These are phyloP conservation scores for Aureobasidium subglaciale DNA, from an alignment of 2,329 filamentous ascomycete genomes.

Conservation along the genomic window DNA sequence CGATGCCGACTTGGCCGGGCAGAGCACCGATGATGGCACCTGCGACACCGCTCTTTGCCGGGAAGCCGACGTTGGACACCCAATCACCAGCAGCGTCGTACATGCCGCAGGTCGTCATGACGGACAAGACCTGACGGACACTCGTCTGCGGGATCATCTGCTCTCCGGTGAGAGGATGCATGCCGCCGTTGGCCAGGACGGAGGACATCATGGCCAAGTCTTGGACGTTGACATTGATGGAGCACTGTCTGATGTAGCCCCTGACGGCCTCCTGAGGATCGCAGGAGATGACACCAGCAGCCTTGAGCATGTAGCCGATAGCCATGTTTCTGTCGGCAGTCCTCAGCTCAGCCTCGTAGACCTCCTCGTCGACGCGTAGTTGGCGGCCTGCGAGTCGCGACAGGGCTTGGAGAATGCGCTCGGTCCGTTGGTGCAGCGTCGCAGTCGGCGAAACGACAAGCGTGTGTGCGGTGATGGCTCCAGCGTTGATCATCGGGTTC, in stretches of 20 bases:
- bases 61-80: conserved; percentile 35
- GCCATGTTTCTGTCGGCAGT: conserved; percentile 26
- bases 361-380: conserved; percentile 33
- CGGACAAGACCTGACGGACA: conserved; percentile 35
- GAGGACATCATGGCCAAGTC: conserved; percentile 37
- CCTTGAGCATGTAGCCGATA: conserved; percentile 37
- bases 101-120: conserved; percentile 40
- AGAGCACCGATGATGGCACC: conserved; percentile 21
- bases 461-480: conserved; percentile 22
- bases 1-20: conserved; percentile 21
- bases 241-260: conserved; percentile 36
- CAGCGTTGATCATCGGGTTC: conserved; percentile 23
- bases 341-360: conserved; percentile 34
- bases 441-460: conserved; percentile 21
- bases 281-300: conserved; percentile 32
- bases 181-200: conserved; percentile 33
- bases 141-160: conserved; percentile 31
- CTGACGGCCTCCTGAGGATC: conserved; percentile 31
- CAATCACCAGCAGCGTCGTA: conserved; percentile 37
- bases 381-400: conserved; percentile 32
- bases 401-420: conserved; percentile 31
- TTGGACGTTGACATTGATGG: conserved; percentile 37
- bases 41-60: conserved; percentile 32
- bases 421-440: conserved; percentile 31
- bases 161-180: conserved; percentile 30